Evolutionary conservation across 495 filamentous ascomycete species (phyloP), one percentile per base, ranked within the genome.

Genomic region (Rostrohypoxylon terebratum): DNA sequence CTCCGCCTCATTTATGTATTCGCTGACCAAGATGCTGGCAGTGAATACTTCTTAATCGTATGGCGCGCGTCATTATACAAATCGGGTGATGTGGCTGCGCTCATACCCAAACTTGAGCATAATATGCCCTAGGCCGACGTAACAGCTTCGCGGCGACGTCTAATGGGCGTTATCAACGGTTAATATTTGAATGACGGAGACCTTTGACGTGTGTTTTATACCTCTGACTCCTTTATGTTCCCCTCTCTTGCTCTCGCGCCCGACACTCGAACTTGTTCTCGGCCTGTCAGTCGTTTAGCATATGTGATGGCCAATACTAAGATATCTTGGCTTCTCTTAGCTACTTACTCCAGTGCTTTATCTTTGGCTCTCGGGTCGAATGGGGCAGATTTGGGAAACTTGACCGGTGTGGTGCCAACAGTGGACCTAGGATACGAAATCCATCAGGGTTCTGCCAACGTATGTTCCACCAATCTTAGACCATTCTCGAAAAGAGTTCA

Each of bases 401-500:
- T 31, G 23, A 34, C 47, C n/a, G 54, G 57, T 28, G 23, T 28
- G 48, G 9, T 25, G 28, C 66, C 67, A 14, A 47, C 31, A 2
- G 57, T 74, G n/a, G 71, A 74, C 38, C 25, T 74, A 2, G 71
- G 71, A 44, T 74, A 74, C 16, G 71, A 74, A 25, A 28, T 71
- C 38, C 67, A 63, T 25, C 20, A 63, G 25, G 71, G 71, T 18
- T 54, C 33, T 13, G n/a, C 71, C 0, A 74, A 74, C 48, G 71
- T 74, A 18, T 18, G 71, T 74, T 16, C 36, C 6, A 9, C 28
- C n/a, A 20, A 33, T 36, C 10, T 14, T 10, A 11, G 18, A 16
- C 20, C 14, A 23, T 14, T 34, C n/a, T 33, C 13, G 4, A 55
- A 36, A 31, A 36, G n/a, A 16, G 14, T 10, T 10, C 14, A 6